Conservation (phyloP, 2,329 filamentous ascomycete species). For the Clarireedia hainanense region DNA sequence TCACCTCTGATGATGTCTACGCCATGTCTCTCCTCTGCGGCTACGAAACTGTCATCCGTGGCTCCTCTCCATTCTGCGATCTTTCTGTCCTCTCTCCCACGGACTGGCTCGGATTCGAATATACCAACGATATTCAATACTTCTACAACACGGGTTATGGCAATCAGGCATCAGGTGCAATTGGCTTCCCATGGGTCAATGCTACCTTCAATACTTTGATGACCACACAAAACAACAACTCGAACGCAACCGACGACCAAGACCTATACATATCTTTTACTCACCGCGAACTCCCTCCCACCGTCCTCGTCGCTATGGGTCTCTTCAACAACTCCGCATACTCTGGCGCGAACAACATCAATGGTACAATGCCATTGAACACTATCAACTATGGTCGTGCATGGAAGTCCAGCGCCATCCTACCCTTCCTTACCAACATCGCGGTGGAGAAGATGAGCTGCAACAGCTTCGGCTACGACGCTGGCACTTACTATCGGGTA, state of each 20-base stretch:
- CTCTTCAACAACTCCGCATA: conserved; percentile 46
- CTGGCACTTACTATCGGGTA: conserved; percentile 39
- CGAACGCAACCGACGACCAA: conserved; percentile 31
- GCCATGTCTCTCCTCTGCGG: conserved; percentile 44
- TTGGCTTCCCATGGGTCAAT: conserved; percentile 47
- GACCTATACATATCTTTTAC: conserved; percentile 49
- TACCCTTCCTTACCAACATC: conserved; percentile 47
- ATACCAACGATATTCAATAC: conserved; percentile 42
- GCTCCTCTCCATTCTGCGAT: conserved; percentile 39
- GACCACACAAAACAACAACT: conserved; percentile 23
- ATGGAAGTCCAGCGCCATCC: conserved; percentile 43
- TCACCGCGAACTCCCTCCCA: conserved; percentile 45
- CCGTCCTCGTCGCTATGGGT: conserved; percentile 44
- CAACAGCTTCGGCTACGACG: conserved; percentile 39
- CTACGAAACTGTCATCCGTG: conserved; percentile 43
- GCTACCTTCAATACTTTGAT: conserved; percentile 37
- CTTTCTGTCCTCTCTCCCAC: conserved; percentile 37
- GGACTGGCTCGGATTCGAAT: conserved; percentile 43
- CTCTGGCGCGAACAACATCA: conserved; percentile 38
- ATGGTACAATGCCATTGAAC: conserved; percentile 41
- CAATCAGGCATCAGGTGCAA: conserved; percentile 35
- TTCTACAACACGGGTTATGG: conserved; percentile 47
- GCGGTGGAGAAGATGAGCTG: conserved; percentile 46
- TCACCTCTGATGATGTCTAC: conserved; percentile 42
- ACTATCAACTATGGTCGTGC: conserved; percentile 41